Evolutionary conservation across 345 rosid genomes (phyloP), one percentile per base, ranked within the genome.

Genomic region (Lenwebbia sp.): DNA sequence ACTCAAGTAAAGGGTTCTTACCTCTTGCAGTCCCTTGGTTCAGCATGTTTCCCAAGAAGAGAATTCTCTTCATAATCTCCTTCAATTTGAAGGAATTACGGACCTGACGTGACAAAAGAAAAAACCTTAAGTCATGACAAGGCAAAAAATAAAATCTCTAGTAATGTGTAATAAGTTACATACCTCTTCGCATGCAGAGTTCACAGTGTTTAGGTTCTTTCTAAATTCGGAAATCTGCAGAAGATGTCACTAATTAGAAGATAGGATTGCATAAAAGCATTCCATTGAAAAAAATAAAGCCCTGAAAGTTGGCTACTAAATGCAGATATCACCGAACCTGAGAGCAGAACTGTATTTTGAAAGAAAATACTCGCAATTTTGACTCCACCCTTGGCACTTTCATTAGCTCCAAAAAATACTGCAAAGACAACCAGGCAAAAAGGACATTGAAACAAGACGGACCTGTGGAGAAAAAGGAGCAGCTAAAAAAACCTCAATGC

Each of bases 21-120:
- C 99, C 99, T 92, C 99, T 95, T 40, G 98, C 99, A 83, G 99
- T 98, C 92, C 99, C 99, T 88, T 98, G 98, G 92, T 96, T 98
- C 91, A 96, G 89, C 11, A 93, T 92, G 88, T 98, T 98, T 86
- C 99, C 99, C 85, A 98, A 91, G 87, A 90, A 93, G 83, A 98
- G 98, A 92, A 98, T 96, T 90, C 88, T 93, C 92, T 94, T 95
- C 99, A 98, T 94, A 85, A 96, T 98, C 87, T 95, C 99, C 91
- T 98, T 96, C 91, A 98, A 87, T 89, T 95, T 96, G 60, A 78
- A 86, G 82, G 99, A 98, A 87, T 86, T 91, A 70, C 99, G 96
- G 86, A 96, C 99, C 99, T 98, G 89, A 86, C 55, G 81, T 70
- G 85, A 88, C 82, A 88, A 13, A 54, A 51, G 52, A 37, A 37